A percentile compares a stretch with the other conserved stretches of the same genome.
These are phyloP conservation scores for Dendryphion nanum DNA, from an alignment of 2,329 filamentous ascomycete species.

Conservation along the genomic window DNA sequence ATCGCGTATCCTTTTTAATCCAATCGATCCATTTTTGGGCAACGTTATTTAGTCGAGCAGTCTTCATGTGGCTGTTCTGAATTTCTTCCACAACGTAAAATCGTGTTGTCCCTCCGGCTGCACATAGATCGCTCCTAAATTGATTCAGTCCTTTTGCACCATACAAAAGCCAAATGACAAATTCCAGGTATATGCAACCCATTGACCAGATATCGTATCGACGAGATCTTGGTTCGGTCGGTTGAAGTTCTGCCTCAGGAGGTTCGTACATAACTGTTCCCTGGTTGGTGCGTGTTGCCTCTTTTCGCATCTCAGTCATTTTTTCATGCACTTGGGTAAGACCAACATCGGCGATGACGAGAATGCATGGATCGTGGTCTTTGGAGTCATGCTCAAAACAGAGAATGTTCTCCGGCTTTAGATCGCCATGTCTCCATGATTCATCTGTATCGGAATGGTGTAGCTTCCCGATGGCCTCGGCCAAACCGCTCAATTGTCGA, in stretches of 20 bases:
- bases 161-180: constrained; percentile 23
- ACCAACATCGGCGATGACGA: background rate
- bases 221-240: constrained; percentile 8
- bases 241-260: background rate
- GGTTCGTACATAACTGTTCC: background rate
- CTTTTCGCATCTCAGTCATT: background rate
- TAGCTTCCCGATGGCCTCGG: background rate
- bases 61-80: background rate
- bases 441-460: background rate
- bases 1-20: constrained; percentile 8
- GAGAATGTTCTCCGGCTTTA: constrained; percentile 1
- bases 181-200: constrained; percentile 27
- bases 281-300: background rate
- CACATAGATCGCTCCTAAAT: background rate
- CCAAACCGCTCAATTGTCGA: constrained; percentile 11
- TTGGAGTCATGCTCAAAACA: background rate
- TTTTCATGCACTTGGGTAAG: background rate
- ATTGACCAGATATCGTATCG: constrained; percentile 24
- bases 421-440: constrained; percentile 2
- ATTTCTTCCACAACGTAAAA: constrained; percentile 4
- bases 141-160: constrained; percentile 9
- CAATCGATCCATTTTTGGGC: constrained; percentile 9
- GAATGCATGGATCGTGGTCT: background rate
- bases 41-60: constrained; percentile 1
- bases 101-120: too few relatives aligned